Conservation (phyloP, 768 basidiomycete genomes). For the Suillus plorans region DNA sequence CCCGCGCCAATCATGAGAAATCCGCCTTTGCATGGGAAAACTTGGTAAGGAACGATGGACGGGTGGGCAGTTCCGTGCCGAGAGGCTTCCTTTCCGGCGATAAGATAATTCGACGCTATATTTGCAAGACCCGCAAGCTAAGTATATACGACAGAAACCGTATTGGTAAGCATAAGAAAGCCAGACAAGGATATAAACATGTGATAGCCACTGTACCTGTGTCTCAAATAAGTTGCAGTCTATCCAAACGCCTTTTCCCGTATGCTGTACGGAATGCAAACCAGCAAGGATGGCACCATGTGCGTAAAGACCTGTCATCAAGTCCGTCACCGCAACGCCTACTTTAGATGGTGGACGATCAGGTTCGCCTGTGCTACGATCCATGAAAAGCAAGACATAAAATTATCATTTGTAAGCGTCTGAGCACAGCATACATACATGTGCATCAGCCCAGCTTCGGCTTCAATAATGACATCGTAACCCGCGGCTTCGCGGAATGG, state of each 20-base stretch:
- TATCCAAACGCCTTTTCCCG: conserved; percentile 86
- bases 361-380: conserved; percentile 80
- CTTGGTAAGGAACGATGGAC: conserved; percentile 92
- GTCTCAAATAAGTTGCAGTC: conserved; percentile 93
- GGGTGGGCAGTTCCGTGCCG: conserved; percentile 94
- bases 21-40: conserved; percentile 83
- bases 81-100: conserved; percentile 77
- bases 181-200: background rate
- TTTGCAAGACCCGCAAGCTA: conserved; percentile 91
- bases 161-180: background rate
- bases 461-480: conserved; percentile 86
- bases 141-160: background rate
- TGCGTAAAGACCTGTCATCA: conserved; percentile 85
- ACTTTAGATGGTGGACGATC: conserved; percentile 88
- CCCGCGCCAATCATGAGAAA: conserved; percentile 94
- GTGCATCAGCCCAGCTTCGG: conserved; percentile 93
- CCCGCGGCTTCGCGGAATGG: conserved; percentile 83
- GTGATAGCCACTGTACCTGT: conserved; percentile 52
- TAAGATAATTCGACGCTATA: conserved; percentile 91
- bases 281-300: conserved; percentile 94
- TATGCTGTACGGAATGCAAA: conserved; percentile 76
- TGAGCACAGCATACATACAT: conserved; percentile 52
- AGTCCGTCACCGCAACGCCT: conserved; percentile 92
- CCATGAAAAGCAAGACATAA: conserved; percentile 11
- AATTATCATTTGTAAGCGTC: conserved; percentile 13